Percentiles rank a stretch among this genome's conserved stretches.
These are phyloP conservation scores for Apophysomyces ossiformis DNA, from an alignment of 371 early-diverging fungal species.

Conservation along the genomic window DNA sequence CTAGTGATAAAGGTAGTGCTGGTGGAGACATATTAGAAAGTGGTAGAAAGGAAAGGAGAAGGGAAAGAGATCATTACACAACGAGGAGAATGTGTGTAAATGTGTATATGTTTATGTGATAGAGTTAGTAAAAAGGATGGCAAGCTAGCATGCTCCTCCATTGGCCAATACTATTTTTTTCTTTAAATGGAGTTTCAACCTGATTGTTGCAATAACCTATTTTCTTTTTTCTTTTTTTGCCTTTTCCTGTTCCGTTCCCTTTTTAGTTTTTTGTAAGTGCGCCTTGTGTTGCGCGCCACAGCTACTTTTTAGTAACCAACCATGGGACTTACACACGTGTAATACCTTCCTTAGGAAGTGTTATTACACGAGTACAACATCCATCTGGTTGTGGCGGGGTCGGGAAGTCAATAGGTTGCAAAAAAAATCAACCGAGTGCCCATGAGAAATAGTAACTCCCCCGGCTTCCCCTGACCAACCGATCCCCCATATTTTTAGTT, in stretches of 20 bases:
- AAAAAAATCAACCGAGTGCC: conserved; percentile 10
- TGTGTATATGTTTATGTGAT: no score
- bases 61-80: conserved; percentile 7
- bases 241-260: not conserved
- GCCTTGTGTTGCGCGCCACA: conserved; percentile 7
- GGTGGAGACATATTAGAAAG: conserved; percentile 5
- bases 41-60: not conserved
- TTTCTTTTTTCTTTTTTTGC: conserved; percentile 1
- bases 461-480: not conserved
- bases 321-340: not conserved
- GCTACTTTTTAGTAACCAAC: conserved; percentile 11
- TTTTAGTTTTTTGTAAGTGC: not conserved
- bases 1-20: not conserved
- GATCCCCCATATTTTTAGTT: conserved; percentile 1
- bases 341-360: not conserved
- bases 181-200: conserved; percentile 11
- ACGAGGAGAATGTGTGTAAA: not conserved
- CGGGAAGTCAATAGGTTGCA: not conserved
- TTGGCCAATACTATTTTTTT: conserved; percentile 10
- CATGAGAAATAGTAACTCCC: conserved; percentile 5
- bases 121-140: not conserved
- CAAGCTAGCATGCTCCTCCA: not conserved
- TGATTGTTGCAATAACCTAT: not conserved
- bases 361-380: not conserved
- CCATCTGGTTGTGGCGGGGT: conserved; percentile 9